These are phyloP conservation scores for Pseudogymnoascus sp. DNA, from an alignment of 2,329 filamentous ascomycete species.

Conservation along the genomic window DNA sequence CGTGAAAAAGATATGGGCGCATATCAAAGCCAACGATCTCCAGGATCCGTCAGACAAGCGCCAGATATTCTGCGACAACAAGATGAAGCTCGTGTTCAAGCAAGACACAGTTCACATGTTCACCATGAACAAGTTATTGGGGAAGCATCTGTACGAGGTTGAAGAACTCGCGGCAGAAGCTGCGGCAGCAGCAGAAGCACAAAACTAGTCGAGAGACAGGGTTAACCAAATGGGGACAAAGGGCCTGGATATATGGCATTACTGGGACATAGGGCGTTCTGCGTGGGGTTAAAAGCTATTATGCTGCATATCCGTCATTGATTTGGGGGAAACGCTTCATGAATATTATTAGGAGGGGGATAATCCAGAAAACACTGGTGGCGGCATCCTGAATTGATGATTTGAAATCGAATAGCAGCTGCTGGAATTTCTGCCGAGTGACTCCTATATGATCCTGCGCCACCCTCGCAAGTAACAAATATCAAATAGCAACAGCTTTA, in stretches of 20 bases:
- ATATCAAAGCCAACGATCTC: constrained; percentile 81
- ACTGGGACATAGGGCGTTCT: background rate
- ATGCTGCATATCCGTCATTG: background rate
- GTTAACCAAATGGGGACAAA: background rate
- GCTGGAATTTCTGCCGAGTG: background rate
- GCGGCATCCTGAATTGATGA: background rate
- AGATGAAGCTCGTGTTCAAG: constrained; percentile 88
- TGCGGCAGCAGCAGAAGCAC: constrained; percentile 13
- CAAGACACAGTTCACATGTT: constrained; percentile 94
- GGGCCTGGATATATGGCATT: constrained; percentile 5
- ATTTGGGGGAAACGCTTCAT: background rate
- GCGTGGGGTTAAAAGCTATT: background rate
- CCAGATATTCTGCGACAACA: constrained; percentile 87
- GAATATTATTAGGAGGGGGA: background rate
- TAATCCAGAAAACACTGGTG: background rate
- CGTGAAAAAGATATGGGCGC: constrained; percentile 92
- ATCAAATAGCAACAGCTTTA: background rate
- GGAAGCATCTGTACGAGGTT: constrained; percentile 77
- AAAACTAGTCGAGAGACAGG: background rate
- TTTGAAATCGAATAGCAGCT: background rate
- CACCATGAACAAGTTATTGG: constrained; percentile 95
- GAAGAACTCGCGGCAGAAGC: constrained; percentile 48
- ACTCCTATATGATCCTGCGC: background rate
- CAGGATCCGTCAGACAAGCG: constrained; percentile 89
- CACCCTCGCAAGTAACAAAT: background rate